Evolutionary conservation across 23 red algal genomes (phyloP).

Genomic region (Gracilaria gracilis): DNA sequence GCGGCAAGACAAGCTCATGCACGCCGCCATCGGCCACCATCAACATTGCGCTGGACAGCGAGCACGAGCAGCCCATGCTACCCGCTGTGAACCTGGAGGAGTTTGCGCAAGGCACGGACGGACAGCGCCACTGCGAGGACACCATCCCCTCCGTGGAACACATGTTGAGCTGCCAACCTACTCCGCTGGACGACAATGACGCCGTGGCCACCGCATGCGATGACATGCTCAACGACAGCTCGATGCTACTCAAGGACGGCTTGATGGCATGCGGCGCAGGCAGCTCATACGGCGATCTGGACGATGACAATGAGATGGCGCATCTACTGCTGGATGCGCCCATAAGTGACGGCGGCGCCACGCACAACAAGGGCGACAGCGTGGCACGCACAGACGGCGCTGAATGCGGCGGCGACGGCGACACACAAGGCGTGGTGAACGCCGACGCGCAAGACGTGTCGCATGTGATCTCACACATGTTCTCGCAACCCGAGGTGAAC

Average conservation of each 20-base stretch:
- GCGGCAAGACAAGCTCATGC: neutral
- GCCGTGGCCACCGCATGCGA: neutral
- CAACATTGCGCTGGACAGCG: neutral
- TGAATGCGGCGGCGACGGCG: neutral
- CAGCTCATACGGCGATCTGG: neutral
- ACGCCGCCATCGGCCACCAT: neutral
- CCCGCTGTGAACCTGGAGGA: conserved; percentile 27
- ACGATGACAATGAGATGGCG: neutral
- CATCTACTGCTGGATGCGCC: conserved; percentile 24
- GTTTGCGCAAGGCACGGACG: conserved; percentile 1
- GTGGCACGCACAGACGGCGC: neutral
- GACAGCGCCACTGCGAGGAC: neutral
- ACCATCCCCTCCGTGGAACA: neutral
- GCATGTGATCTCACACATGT: neutral
- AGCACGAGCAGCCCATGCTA: neutral
- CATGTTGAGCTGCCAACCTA: neutral
- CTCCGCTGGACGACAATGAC: neutral
- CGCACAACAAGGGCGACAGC: neutral
- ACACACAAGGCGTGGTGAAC: neutral
- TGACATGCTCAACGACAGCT: neutral
- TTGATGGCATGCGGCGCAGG: neutral
- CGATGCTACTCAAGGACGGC: neutral
- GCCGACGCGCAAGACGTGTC: conserved; percentile 17
- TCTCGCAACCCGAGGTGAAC: neutral
- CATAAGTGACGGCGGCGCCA: neutral